Percentiles rank a stretch among this genome's conserved stretches.
These are phyloP conservation scores for Tuber brumale DNA, from an alignment of 495 filamentous ascomycete genomes.

Conservation along the genomic window DNA sequence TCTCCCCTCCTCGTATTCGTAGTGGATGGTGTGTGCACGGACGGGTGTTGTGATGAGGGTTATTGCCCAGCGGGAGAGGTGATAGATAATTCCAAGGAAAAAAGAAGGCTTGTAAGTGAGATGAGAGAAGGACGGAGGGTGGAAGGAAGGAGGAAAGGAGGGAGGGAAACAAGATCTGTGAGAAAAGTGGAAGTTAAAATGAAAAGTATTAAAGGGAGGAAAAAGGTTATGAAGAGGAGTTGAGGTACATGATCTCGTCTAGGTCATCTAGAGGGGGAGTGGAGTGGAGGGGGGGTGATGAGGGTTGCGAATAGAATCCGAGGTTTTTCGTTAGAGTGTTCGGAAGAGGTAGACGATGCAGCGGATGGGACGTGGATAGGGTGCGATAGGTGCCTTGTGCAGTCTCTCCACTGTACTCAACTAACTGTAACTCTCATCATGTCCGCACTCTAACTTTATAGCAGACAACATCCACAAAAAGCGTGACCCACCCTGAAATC, in stretches of 20 bases:
- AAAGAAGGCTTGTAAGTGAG: background rate
- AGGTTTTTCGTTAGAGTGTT: background rate
- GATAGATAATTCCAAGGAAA: background rate
- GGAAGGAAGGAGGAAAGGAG: background rate
- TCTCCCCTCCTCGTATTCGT: background rate
- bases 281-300: background rate
- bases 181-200: background rate
- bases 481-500: background rate
- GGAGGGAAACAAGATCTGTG: background rate
- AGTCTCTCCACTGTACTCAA: background rate
- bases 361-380: background rate
- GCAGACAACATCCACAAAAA: too few species aligned
- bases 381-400: background rate
- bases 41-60: background rate
- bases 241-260: background rate
- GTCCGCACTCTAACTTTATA: background rate
- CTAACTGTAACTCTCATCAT: background rate
- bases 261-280: background rate
- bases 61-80: background rate
- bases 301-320: background rate
- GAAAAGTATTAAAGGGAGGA: background rate
- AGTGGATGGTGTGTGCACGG: background rate
- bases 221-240: conserved; percentile 5
- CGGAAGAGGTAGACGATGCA: background rate
- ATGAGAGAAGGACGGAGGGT: background rate